A percentile compares a stretch with the other conserved stretches of the same genome.
Evolutionary conservation across 495 filamentous ascomycete genomes (phyloP).

Genomic region (Talaromyces adpressus): DNA sequence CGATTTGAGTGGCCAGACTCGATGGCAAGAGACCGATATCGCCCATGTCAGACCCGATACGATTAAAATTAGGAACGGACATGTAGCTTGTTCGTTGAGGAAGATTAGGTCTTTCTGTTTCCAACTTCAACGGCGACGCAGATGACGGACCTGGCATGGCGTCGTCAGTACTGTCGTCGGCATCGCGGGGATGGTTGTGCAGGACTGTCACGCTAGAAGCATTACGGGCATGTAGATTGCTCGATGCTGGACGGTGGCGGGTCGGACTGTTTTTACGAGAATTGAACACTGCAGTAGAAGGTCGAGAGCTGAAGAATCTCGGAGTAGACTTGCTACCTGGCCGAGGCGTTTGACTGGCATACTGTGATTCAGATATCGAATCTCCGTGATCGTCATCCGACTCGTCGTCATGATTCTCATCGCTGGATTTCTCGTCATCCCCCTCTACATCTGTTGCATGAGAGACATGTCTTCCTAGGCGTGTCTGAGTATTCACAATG

Average conservation of each 20-base stretch:
- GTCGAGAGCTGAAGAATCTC: conserved; percentile 40
- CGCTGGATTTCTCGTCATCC: conserved; percentile 84
- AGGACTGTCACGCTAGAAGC: conserved; percentile 73
- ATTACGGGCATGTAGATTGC: conserved; percentile 56
- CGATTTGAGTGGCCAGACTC: conserved; percentile 43
- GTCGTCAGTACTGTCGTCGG: conserved; percentile 43
- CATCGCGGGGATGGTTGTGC: conserved; percentile 38
- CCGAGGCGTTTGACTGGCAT: conserved; percentile 18
- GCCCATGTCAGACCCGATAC: conserved; percentile 64
- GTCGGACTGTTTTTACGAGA: conserved; percentile 33
- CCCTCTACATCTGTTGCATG: conserved; percentile 73
- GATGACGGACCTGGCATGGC: conserved; percentile 17
- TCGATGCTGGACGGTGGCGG: conserved; percentile 20
- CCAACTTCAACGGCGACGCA: conserved; percentile 17
- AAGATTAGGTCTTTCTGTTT: conserved; percentile 41
- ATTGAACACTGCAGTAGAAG: conserved; percentile 32
- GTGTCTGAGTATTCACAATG: conserved; percentile 17
- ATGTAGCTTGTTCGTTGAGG: conserved; percentile 44
- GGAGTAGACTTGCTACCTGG: conserved; percentile 21
- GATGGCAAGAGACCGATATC: conserved; percentile 55
- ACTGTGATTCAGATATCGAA: conserved; percentile 21
- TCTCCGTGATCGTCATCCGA: conserved; percentile 19
- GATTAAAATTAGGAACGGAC: conserved; percentile 43
- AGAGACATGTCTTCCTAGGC: conserved; percentile 30
- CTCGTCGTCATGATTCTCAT: conserved; percentile 54